Conservation (phyloP, 2,329 filamentous ascomycete genomes). For the Lasiodiplodia sp. region DNA sequence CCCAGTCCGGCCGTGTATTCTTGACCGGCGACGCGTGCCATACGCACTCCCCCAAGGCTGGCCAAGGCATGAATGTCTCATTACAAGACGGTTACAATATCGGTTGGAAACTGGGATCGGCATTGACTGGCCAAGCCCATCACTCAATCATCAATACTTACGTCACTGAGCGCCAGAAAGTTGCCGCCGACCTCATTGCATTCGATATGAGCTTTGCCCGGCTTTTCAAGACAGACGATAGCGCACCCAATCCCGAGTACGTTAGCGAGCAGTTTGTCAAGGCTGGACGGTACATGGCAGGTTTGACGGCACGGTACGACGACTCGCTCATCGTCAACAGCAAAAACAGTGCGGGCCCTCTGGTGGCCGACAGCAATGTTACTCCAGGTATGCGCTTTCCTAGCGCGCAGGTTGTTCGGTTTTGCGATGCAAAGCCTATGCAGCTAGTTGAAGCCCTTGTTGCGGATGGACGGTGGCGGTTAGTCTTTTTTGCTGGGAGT, state of each 20-base stretch:
- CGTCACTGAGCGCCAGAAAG: conserved; percentile 62
- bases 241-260: conserved; percentile 53
- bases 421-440: conserved; percentile 65
- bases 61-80: conserved; percentile 69
- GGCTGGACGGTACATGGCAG: conserved; percentile 67
- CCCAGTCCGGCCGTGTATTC: conserved; percentile 70
- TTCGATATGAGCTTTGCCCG: conserved; percentile 65
- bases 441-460: conserved; percentile 59
- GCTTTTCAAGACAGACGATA: conserved; percentile 51
- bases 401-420: conserved; percentile 65
- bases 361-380: conserved; percentile 43
- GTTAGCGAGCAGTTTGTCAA: conserved; percentile 66
- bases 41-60: conserved; percentile 75
- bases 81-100: conserved; percentile 68
- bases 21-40: conserved; percentile 73
- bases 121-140: conserved; percentile 40
- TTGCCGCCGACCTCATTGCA: conserved; percentile 62
- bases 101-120: conserved; percentile 63
- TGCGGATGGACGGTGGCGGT: conserved; percentile 61
- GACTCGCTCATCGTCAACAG: conserved; percentile 56
- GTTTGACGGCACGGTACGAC: conserved; percentile 63
- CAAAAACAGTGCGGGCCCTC: conserved; percentile 42
- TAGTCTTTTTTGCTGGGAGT: conserved; percentile 58
- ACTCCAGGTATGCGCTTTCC: conserved; percentile 59
- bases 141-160: conserved; percentile 65